These are phyloP conservation scores for Beauveria caledonica DNA, from an alignment of 2,329 filamentous ascomycete genomes.

Conservation along the genomic window DNA sequence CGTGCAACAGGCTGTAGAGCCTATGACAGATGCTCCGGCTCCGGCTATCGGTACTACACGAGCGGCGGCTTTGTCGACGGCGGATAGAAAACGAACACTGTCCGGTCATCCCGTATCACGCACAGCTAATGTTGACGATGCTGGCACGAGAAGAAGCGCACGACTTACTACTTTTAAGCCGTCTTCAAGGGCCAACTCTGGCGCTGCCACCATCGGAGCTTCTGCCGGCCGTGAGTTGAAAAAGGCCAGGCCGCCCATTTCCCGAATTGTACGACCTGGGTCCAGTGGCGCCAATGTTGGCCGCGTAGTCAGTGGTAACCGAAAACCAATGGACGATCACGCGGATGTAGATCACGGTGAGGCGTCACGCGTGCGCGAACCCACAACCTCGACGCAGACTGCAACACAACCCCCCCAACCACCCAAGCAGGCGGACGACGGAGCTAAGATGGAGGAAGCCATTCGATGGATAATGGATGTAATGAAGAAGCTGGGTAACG, in stretches of 20 bases:
- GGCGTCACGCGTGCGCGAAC: conserved; percentile 37
- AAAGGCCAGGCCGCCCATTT: conserved; percentile 69
- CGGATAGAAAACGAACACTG: conserved; percentile 81
- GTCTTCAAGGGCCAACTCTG: conserved; percentile 56
- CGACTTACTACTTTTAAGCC: conserved; percentile 63
- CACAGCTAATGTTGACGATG: conserved; percentile 49
- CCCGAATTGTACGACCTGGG: conserved; percentile 56
- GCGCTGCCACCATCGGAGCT: conserved; percentile 47
- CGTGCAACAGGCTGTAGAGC: conserved; percentile 28
- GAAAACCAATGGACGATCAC: conserved; percentile 62
- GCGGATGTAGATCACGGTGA: conserved; percentile 66
- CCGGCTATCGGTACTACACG: conserved; percentile 27
- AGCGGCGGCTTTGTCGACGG: conserved; percentile 32
- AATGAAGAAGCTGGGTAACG: conserved; percentile 71
- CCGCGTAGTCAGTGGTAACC: conserved; percentile 81
- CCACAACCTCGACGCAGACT: conserved; percentile 31
- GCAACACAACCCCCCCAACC: conserved; percentile 24
- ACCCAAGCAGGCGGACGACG: conserved; percentile 31
- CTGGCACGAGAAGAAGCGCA: conserved; percentile 57
- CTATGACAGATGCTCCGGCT: conserved; percentile 33
- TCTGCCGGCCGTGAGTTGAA: conserved; percentile 64
- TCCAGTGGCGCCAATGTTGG: conserved; percentile 65
- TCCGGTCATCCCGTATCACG: conserved; percentile 65
- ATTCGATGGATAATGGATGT: conserved; percentile 71
- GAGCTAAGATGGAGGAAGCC: conserved; percentile 63